Evolutionary conservation across 345 rosid genomes (phyloP), one percentile per base, ranked within the genome.

Genomic region (Boechera divaricarpa): DNA sequence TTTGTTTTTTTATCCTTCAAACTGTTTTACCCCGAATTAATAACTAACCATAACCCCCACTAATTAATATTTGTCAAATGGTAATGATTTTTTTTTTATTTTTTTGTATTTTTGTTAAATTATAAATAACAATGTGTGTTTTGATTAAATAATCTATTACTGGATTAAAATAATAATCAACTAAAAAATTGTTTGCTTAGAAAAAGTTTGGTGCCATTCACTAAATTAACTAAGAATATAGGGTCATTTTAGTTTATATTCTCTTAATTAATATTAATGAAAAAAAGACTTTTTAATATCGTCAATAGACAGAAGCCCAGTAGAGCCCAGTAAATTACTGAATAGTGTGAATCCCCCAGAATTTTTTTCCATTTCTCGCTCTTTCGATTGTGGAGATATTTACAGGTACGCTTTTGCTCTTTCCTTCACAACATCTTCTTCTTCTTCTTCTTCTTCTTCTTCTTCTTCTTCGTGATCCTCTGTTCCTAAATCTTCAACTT

Each of bases 391-490:
- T 18, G 31, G n/a, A 18, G 47, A 60, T 8, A 35, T 2, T 57
- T 61, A 6, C 53, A 72, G 69, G 69, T 72, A 36, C 49, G 76
- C 52, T 51, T 21, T 21, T 39, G 39, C 31, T 72, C 16, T 48
- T 39, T 10, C 15, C 73, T 28, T 55, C 29, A 35, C 35, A 47
- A 1, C 38, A 5, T 48, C 60, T 21, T 61, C 68, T 61, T 33
- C 26, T 61, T 24, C 26, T 32, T 47, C 36, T 26, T 71, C 53
- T 32, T 71, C 53, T 32, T 71, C 53, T 32, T 47, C 36, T 26
- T 48, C 60, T 21, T 61, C 68, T 32, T 47, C 36, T 26, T 71
- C 53, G 1, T 69, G 16, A 29, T 3, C 6, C 16, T 36, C 8
- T 10, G 31, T 54, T 53, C 8, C 5, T 4, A 21, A 2, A 31